Percentiles rank a stretch among this genome's conserved stretches.
Conservation (phyloP, 1,284 basidiomycete species). For the Ganoderma lingzhi region DNA sequence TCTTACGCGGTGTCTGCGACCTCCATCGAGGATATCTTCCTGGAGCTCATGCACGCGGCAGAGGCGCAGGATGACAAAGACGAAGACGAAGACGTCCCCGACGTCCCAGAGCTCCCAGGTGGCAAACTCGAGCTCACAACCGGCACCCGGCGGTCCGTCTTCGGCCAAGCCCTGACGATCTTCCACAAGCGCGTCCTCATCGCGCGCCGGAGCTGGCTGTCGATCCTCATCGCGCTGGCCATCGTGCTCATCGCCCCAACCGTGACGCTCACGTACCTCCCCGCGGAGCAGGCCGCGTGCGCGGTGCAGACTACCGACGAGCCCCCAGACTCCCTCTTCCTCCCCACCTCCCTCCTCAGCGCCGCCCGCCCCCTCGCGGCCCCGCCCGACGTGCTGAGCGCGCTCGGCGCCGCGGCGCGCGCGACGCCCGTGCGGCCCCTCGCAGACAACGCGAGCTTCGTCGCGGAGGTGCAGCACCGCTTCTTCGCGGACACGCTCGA, state of each 20-base stretch:
- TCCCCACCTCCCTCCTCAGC: neutral
- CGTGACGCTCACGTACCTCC: conserved; percentile 36
- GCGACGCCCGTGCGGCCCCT: conserved; percentile 42
- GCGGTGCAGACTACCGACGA: conserved; percentile 34
- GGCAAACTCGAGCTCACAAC: neutral
- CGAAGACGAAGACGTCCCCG: conserved; percentile 24
- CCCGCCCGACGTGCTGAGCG: neutral
- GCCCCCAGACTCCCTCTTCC: conserved; percentile 32
- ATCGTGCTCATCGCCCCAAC: conserved; percentile 64
- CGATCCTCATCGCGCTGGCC: conserved; percentile 58
- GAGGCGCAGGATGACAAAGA: conserved; percentile 29
- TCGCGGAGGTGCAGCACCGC: conserved; percentile 36
- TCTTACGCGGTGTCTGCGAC: conserved; percentile 73
- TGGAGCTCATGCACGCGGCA: conserved; percentile 66
- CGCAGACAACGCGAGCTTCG: conserved; percentile 61
- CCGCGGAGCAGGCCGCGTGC: conserved; percentile 45
- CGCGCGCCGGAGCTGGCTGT: conserved; percentile 70
- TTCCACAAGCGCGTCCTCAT: conserved; percentile 78
- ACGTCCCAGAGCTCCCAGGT: conserved; percentile 9
- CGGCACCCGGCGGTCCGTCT: conserved; percentile 12
- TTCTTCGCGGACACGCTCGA: conserved; percentile 45
- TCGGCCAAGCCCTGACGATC: conserved; percentile 72
- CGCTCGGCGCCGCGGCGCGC: neutral
- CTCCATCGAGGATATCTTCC: conserved; percentile 84
- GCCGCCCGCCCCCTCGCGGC: neutral